Evolutionary conservation across 371 early-diverging fungal species (phyloP).

Genomic region (Syncephalastrum racemosum): DNA sequence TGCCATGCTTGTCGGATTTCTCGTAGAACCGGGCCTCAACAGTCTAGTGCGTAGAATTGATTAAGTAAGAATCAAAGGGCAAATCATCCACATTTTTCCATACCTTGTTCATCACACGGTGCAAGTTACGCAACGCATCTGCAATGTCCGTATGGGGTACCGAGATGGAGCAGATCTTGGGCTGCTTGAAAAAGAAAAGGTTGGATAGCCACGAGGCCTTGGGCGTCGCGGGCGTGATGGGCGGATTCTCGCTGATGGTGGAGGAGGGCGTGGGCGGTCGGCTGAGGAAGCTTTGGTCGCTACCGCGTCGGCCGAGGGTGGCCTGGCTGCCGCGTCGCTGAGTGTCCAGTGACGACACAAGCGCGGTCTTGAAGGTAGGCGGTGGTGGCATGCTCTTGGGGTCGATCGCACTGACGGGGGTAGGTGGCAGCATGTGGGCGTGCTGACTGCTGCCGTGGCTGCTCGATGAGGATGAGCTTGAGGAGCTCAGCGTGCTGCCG

Average conservation of each 20-base stretch:
- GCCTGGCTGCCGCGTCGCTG: conserved; percentile 33
- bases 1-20: conserved; percentile 36
- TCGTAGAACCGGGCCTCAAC: conserved; percentile 41
- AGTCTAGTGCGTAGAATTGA: neutral
- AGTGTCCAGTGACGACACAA: neutral
- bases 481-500: conserved; percentile 43
- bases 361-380: conserved; percentile 3
- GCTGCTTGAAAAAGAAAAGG: conserved; percentile 51
- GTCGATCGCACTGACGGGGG: conserved; percentile 4
- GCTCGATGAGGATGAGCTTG: conserved; percentile 17
- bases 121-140: conserved; percentile 27
- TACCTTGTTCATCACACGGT: conserved; percentile 34
- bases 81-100: neutral
- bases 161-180: conserved; percentile 39
- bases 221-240: conserved; percentile 16
- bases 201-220: conserved; percentile 43
- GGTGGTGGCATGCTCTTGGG: conserved; percentile 5
- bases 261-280: conserved; percentile 36
- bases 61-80: neutral
- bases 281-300: conserved; percentile 25
- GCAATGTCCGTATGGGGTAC: conserved; percentile 32
- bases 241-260: conserved; percentile 19
- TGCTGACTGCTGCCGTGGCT: conserved; percentile 7
- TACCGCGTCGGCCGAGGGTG: conserved; percentile 35
- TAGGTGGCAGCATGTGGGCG: neutral